Base-by-base conservation (phyloP, 148 eudicot species). In the Fagopyrum tataricum region DNA sequence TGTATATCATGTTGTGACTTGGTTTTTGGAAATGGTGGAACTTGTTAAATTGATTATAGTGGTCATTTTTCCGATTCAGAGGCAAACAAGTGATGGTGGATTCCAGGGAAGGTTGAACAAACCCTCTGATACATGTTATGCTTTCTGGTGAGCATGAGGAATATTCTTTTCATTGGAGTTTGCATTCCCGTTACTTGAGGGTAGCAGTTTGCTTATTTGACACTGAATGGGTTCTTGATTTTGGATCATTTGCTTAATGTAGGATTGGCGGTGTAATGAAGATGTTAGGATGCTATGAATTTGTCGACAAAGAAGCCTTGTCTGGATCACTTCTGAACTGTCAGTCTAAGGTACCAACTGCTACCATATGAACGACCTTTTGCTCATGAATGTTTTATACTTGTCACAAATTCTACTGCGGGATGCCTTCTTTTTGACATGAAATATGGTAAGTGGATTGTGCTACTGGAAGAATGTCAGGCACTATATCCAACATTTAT, bases 81-180 rank as follows among this genome's bases (percentile, higher is more conserved):
- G 92, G 81, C 98, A 91, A 80, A 89, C 90, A 78, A 41, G 17
- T 13, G 93, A 89, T 82, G 98, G 97, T 80, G 98, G 97, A 72
- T 91, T 88, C 79, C 95, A 89, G 47, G 97, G 97, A 70, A 83
- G 98, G 72, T 58, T 79, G 21, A 94, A 91, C 83, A 94, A 94
- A 82, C 81, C 87, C 23, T 84, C 81, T 74, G 98, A 94, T 75
- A 84, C 98, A 6, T 94, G 98, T 73, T 94, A 94, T 79, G 97
- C 90, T 75, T 94, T 94, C 81, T 94, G 97, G 98, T 94, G 80
- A 74, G 86, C 74, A 56, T 0, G 68, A 23, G 2, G 42, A 62
- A 31, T 37, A 12, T 14, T 64, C 69, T 44, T 24, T 4, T 9
- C 31, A 47, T 13, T 44, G 42, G 18, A 44, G 40, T n/a, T 46